These are phyloP conservation scores for Candida germanica DNA, from an alignment of 805 yeast genomes.

Conservation along the genomic window DNA sequence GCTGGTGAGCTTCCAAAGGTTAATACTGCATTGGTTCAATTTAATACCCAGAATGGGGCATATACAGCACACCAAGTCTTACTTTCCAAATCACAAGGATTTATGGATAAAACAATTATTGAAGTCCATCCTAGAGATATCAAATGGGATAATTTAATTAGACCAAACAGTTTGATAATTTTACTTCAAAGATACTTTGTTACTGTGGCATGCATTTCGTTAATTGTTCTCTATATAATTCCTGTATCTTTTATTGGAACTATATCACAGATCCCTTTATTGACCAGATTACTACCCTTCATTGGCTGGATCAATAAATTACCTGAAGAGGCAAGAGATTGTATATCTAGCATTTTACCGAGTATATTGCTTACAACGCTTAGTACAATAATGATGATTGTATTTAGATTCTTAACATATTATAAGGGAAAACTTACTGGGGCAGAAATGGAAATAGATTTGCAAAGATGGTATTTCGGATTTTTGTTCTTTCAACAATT, in stretches of 20 bases:
- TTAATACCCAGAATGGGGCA: conserved; percentile 54
- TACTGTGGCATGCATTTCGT: conserved; percentile 40
- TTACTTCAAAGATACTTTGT: conserved; percentile 43
- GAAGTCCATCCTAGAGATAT: conserved; percentile 67
- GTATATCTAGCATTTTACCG: conserved; percentile 64
- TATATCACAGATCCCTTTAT: conserved; percentile 67
- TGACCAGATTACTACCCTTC: conserved; percentile 60
- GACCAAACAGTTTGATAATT: conserved; percentile 33
- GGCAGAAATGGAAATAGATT: conserved; percentile 60
- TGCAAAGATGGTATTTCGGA: conserved; percentile 74
- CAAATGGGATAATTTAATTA: conserved; percentile 62
- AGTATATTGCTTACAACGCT: conserved; percentile 61
- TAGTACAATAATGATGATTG: conserved; percentile 57
- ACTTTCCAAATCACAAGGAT: conserved; percentile 41
- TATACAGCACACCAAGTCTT: conserved; percentile 62
- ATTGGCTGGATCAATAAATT: conserved; percentile 51
- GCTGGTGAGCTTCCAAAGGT: conserved; percentile 20
- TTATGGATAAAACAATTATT: conserved; percentile 41
- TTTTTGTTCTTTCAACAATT: conserved; percentile 82
- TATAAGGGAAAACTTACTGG: conserved; percentile 61
- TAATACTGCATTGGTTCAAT: conserved; percentile 60
- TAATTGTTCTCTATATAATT: conserved; percentile 65
- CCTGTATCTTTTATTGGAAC: conserved; percentile 83
- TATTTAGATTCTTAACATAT: conserved; percentile 53
- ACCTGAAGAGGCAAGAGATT: conserved; percentile 52